These are phyloP conservation scores for Skeletonema marinoi DNA, from an alignment of 108 stramenopile species.

Conservation along the genomic window DNA sequence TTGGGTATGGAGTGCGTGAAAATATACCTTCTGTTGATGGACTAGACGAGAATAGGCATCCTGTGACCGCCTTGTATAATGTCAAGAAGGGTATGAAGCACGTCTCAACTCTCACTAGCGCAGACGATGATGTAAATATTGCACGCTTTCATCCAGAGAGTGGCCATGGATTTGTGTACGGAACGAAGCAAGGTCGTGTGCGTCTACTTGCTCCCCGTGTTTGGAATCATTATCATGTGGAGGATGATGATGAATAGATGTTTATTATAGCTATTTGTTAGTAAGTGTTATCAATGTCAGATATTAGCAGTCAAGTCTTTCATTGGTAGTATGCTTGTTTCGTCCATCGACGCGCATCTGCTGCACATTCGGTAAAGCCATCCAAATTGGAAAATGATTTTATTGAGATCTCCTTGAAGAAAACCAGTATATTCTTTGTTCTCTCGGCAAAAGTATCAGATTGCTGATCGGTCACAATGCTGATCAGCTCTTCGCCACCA, in stretches of 20 bases:
- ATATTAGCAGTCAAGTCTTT: not conserved
- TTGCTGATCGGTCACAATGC: not conserved
- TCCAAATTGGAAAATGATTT: slow-evolving; percentile 2
- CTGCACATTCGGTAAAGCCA: slow-evolving; percentile 23
- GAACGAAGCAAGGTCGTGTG: slow-evolving; percentile 94
- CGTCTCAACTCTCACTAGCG: slow-evolving; percentile 74
- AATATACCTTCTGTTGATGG: slow-evolving; percentile 52
- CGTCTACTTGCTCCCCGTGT: slow-evolving; percentile 74
- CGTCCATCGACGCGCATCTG: slow-evolving; percentile 30
- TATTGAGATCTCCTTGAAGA: slow-evolving; percentile 45
- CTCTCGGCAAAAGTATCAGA: not conserved
- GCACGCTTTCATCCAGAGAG: slow-evolving; percentile 95
- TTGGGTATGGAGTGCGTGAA: slow-evolving; percentile 91
- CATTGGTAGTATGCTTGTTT: slow-evolving; percentile 19
- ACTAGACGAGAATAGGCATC: slow-evolving; percentile 56
- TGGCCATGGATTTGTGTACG: slow-evolving; percentile 96
- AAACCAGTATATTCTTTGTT: slow-evolving; percentile 38
- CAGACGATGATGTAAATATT: slow-evolving; percentile 96
- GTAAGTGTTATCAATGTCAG: not conserved
- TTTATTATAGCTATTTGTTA: not conserved
- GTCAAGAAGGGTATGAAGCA: slow-evolving; percentile 73
- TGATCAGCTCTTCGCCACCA: slow-evolving; percentile 41
- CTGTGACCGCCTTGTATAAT: slow-evolving; percentile 82
- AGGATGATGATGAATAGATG: slow-evolving; percentile 19
- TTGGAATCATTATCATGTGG: slow-evolving; percentile 82